Percentiles rank a stretch among this genome's conserved stretches.
Conservation (phyloP, 1,284 basidiomycete species). For the Leccinum fallax region DNA sequence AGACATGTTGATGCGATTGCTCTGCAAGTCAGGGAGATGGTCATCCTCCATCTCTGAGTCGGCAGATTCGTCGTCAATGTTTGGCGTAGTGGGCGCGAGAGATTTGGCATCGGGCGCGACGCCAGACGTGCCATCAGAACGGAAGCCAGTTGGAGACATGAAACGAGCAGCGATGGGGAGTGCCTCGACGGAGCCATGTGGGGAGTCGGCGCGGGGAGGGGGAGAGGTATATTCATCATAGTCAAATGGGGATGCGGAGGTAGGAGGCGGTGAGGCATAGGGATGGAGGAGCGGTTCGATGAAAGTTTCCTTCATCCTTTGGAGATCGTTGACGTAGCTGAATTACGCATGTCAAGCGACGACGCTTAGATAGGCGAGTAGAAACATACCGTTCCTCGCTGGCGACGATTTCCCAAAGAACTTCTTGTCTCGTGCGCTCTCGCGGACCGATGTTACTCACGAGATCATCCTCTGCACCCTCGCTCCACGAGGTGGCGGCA, state of each 20-base stretch:
- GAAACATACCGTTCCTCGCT: slow-evolving; percentile 87
- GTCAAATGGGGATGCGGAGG: slow-evolving; percentile 60
- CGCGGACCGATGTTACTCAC: slow-evolving; percentile 91
- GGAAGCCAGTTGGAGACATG: slow-evolving; percentile 71
- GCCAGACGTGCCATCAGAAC: slow-evolving; percentile 48
- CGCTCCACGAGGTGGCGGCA: slow-evolving; percentile 89
- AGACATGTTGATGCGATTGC: slow-evolving; percentile 42
- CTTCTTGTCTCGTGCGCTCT: slow-evolving; percentile 95
- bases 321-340: slow-evolving; percentile 90
- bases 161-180: slow-evolving; percentile 91
- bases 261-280: slow-evolving; percentile 50
- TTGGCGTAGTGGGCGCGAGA: slow-evolving; percentile 44
- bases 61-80: slow-evolving; percentile 71
- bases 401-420: slow-evolving; percentile 96
- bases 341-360: slow-evolving; percentile 14
- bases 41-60: slow-evolving; percentile 72
- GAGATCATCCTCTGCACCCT: slow-evolving; percentile 93
- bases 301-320: slow-evolving; percentile 92
- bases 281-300: slow-evolving; percentile 89
- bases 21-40: slow-evolving; percentile 46
- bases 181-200: slow-evolving; percentile 70
- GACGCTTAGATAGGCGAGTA: slow-evolving; percentile 16
- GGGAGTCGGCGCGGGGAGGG: slow-evolving; percentile 51
- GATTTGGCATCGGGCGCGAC: slow-evolving; percentile 45
- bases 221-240: slow-evolving; percentile 57